Conservation (phyloP, 805 yeast species). For the Yarrowia sp. region DNA sequence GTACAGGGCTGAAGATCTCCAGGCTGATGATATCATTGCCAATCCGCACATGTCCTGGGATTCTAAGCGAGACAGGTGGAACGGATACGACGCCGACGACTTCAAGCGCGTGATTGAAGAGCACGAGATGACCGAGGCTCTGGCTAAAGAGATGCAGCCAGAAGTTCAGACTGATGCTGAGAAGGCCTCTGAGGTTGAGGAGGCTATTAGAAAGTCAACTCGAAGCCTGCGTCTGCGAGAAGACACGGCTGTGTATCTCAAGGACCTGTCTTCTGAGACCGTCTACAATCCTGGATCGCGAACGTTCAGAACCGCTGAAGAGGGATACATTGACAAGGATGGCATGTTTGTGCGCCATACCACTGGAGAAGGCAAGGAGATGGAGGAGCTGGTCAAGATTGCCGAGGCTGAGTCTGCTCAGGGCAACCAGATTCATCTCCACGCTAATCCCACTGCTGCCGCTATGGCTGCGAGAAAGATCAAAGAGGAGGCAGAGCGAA, state of each 20-base stretch:
- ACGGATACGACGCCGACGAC: constrained; percentile 66
- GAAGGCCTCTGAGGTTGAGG: constrained; percentile 27
- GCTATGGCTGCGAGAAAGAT: constrained; percentile 41
- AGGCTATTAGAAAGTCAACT: constrained; percentile 38
- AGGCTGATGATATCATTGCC: constrained; percentile 35
- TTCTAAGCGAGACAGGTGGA: constrained; percentile 76
- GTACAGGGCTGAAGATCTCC: constrained; percentile 38
- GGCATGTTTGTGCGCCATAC: constrained; percentile 53
- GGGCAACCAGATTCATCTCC: constrained; percentile 38
- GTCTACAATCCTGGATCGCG: constrained; percentile 45
- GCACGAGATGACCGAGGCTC: constrained; percentile 31
- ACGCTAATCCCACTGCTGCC: constrained; percentile 51
- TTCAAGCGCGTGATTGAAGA: constrained; percentile 51
- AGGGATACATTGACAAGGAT: constrained; percentile 43
- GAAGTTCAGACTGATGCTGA: constrained; percentile 27
- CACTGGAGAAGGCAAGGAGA: constrained; percentile 57
- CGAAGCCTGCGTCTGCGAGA: constrained; percentile 61
- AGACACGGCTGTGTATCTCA: constrained; percentile 70
- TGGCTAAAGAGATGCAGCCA: constrained; percentile 27
- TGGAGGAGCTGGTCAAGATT: constrained; percentile 48
- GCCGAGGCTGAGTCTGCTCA: constrained; percentile 48
- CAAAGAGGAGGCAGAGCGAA: constrained; percentile 36
- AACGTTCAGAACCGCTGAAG: constrained; percentile 35
- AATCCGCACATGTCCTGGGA: constrained; percentile 51
- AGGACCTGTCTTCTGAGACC: constrained; percentile 50